Evolutionary conservation across 331 rosid genomes (phyloP), one percentile per base, ranked within the genome.

Genomic region (Quercus phellos): DNA sequence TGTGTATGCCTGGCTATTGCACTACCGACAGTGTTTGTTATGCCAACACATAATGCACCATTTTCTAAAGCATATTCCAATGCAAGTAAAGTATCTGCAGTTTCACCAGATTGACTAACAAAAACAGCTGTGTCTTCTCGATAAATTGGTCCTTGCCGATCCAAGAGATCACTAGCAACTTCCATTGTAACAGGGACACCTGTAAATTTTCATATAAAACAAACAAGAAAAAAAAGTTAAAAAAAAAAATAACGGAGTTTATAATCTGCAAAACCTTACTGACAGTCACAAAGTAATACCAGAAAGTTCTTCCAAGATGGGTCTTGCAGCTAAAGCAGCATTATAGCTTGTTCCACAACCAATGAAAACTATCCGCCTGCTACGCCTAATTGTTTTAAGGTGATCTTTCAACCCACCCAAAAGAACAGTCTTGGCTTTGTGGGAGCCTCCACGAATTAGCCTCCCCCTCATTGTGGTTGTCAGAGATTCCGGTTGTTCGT

Each of bases 71-170:
- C 99, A 89, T 95, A 95, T 72, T 93, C 91, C 86, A 95, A 82
- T 53, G 99, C 99, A 30, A 78, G 91, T 77, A 95, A 81, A 63
- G 97, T 95, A 82, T 95, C 99, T 51, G 97, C 98, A 68, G 99
- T 95, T 90, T 95, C 99, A 74, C 99, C 99, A 24, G 99, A 95
- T 78, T 95, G 99, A 86, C 99, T 95, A 50, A 95, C 99, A 86
- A 95, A 95, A 81, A 95, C 87, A 3, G 96, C 96, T 22, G 99
- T 93, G 85, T 95, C 99, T 86, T 95, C 99, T 82, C 99, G 82
- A 78, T 93, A 91, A 78, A 95, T 91, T 46, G 96, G 98, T 73
- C 98, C 99, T 81, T 93, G 96, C 73, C 97, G 90, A 80, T 95
- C 99, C 93, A 95, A 84, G 58, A 95, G 85, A 87, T 95, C 99